Evolutionary conservation across 2,329 filamentous ascomycete species (phyloP).

Genomic region (Aphanocladium album): DNA sequence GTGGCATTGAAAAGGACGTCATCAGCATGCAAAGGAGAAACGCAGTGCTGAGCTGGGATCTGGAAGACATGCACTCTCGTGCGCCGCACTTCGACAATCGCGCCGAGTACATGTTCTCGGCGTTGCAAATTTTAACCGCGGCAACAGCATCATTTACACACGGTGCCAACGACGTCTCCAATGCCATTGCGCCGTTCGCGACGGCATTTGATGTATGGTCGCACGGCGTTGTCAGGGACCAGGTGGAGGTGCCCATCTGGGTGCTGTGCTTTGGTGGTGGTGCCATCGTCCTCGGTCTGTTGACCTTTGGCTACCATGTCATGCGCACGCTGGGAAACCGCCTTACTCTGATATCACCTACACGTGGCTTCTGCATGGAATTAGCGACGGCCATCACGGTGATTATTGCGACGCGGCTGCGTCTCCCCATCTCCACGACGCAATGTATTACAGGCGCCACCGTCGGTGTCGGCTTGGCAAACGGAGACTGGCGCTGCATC

Average conservation of each 20-base stretch:
- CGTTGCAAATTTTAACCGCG: conserved; percentile 45
- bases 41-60: conserved; percentile 42
- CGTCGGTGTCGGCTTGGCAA: conserved; percentile 47
- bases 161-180: conserved; percentile 52
- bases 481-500: conserved; percentile 44
- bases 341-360: conserved; percentile 50
- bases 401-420: conserved; percentile 47
- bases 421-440: conserved; percentile 47
- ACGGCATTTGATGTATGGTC: conserved; percentile 48
- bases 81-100: conserved; percentile 49
- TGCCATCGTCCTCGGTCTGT: conserved; percentile 50
- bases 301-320: conserved; percentile 60
- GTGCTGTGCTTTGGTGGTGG: conserved; percentile 44
- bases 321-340: conserved; percentile 54
- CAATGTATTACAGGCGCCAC: conserved; percentile 50
- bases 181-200: conserved; percentile 46
- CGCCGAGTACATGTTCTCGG: conserved; percentile 46
- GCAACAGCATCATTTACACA: conserved; percentile 52
- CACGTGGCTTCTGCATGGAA: conserved; percentile 48
- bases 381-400: conserved; percentile 48
- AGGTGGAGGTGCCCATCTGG: conserved; percentile 43
- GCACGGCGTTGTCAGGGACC: conserved; percentile 31
- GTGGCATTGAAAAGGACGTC: conserved; percentile 45
- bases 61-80: conserved; percentile 44
- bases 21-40: conserved; percentile 41